A percentile compares a stretch with the other conserved stretches of the same genome.
phyloP scores from a whole-genome alignment of 805 yeast genomes.

The Lachancea sp. region DNA sequence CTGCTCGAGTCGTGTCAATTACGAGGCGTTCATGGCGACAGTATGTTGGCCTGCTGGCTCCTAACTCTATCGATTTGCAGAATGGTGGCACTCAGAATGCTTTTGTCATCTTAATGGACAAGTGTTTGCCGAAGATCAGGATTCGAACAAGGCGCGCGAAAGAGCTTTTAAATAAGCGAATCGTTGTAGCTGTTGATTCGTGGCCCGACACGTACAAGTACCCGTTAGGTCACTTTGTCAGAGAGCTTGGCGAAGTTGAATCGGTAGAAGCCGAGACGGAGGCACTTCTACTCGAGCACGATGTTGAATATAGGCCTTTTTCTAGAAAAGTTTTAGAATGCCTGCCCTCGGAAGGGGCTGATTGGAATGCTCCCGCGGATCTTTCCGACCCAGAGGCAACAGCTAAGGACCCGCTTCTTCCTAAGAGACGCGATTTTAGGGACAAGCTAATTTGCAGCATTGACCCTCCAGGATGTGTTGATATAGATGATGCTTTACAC shows the following conservation, averaged over 20 bases:
- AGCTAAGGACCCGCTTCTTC: constrained; percentile 40
- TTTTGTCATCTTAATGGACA: constrained; percentile 84
- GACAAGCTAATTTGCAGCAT: constrained; percentile 88
- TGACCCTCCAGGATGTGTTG: constrained; percentile 98
- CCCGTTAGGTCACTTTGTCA: constrained; percentile 93
- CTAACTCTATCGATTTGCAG: constrained; percentile 58
- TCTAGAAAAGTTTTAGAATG: constrained; percentile 88
- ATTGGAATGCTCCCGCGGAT: constrained; percentile 81
- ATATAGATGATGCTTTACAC: constrained; percentile 96
- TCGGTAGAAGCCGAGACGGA: constrained; percentile 94
- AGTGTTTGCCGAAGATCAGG: constrained; percentile 76
- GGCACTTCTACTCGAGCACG: constrained; percentile 87
- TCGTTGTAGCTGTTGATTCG: constrained; percentile 85
- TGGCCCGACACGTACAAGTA: constrained; percentile 82
- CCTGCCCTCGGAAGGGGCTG: constrained; percentile 86
- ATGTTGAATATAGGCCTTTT: constrained; percentile 94
- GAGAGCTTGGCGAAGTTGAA: constrained; percentile 84
- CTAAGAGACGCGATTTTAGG: constrained; percentile 74
- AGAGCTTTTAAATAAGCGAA: constrained; percentile 80
- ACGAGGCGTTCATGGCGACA: constrained; percentile 90
- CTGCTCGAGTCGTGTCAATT: constrained; percentile 86
- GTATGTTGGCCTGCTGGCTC: constrained; percentile 89
- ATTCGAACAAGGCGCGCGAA: constrained; percentile 82
- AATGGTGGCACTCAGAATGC: constrained; percentile 66
- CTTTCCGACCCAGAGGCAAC: constrained; percentile 48